A percentile compares a stretch with the other conserved stretches of the same genome.
Conservation (phyloP, 148 eudicot species). For the Suaeda aralocaspica region DNA sequence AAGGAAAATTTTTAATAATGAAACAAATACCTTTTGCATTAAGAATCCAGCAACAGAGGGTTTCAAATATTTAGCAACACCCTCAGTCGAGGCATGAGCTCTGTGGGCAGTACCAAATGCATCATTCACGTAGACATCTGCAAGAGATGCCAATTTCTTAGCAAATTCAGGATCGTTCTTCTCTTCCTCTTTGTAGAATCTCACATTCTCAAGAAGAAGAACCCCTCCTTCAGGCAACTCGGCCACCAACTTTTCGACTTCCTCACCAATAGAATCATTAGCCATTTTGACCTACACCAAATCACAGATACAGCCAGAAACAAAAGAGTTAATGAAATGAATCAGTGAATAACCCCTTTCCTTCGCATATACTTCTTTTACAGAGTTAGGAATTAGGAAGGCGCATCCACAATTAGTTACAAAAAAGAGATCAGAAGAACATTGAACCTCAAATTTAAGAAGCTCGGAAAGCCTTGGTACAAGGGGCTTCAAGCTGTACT, state of each 20-base stretch:
- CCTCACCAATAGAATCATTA: slow-evolving; percentile 70
- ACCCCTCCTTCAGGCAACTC: slow-evolving; percentile 75
- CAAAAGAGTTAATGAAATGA: background rate
- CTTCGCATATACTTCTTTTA: too few species aligned
- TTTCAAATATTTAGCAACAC: slow-evolving; percentile 72
- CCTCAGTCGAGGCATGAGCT: slow-evolving; percentile 85
- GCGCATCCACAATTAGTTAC: background rate
- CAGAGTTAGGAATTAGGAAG: background rate
- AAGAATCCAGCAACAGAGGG: slow-evolving; percentile 88
- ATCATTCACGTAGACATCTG: slow-evolving; percentile 89
- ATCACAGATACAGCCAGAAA: background rate
- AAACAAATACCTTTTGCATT: slow-evolving; percentile 66
- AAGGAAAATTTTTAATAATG: too few species aligned
- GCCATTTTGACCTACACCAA: slow-evolving; percentile 64
- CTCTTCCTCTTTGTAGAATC: slow-evolving; percentile 90
- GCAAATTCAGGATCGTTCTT: slow-evolving; percentile 88
- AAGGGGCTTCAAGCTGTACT: slow-evolving; percentile 72
- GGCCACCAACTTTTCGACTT: slow-evolving; percentile 69
- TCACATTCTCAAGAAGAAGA: slow-evolving; percentile 75
- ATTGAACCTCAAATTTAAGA: slow-evolving; percentile 50
- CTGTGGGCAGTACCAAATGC: slow-evolving; percentile 83
- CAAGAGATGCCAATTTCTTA: slow-evolving; percentile 73
- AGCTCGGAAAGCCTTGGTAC: slow-evolving; percentile 70
- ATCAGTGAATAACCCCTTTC: background rate
- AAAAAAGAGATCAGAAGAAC: background rate